Evolutionary conservation across 345 rosid species (phyloP), one percentile per base, ranked within the genome.

Genomic region (Citrus reticulata): DNA sequence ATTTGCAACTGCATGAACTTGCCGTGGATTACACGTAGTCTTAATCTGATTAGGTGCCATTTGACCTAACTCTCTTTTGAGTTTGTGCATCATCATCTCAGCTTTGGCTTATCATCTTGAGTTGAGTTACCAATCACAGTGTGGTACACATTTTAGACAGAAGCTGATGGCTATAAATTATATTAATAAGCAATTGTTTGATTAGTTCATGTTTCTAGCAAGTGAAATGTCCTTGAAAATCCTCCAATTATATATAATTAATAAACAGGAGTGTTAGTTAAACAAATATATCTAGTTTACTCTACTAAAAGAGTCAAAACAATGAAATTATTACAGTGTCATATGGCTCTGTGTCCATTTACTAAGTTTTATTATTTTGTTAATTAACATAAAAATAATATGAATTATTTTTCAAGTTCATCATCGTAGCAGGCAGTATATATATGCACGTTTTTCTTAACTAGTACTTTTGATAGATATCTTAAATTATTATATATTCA

Each of bases 11-110:
- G 80, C 77, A 74, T 64, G 82, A 70, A 74, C 66, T 81, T 76
- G 81, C 75, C 83, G 81, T 85, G 84, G 85, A 72, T 73, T 71
- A 76, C 86, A 87, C 83, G 81, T 80, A 77, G 75, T 54, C 74
- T 39, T n/a, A 51, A 5, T 58, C 85, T 14, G 73, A 73, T 79
- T 82, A 78, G 80, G 84, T 85, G 86, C 77, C 74, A 67, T 83
- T 83, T 77, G 85, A 87, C 90, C 92, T 80, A 86, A 89, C 83
- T 61, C 63, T 76, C 20, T 29, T 46, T 17, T 57, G 64, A 81
- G 73, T 71, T 60, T 67, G 35, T 54, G 59, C 62, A 69, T 79
- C 61, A 30, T 86, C 68, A 64, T 67, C 22, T 65, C 17, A 16
- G 10, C 20, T 58, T 54, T 34, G 68, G n/a, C 58, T 19, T 55